phyloP scores from a whole-genome alignment of 1,139 yeast species.

The Candida frijolesensis region DNA sequence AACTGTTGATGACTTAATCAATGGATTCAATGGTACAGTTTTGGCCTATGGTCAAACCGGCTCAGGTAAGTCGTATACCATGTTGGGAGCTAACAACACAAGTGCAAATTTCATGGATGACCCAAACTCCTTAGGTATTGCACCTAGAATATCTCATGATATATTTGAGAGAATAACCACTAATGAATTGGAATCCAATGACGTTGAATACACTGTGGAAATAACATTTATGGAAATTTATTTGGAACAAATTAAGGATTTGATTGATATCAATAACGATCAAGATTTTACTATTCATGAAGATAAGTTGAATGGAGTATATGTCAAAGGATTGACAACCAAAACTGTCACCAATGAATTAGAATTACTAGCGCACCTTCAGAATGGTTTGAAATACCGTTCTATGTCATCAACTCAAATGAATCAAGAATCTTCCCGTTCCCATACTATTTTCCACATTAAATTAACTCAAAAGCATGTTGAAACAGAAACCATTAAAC shows the following conservation, averaged over 20 bases:
- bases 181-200: slow-evolving; percentile 39
- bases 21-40: slow-evolving; percentile 84
- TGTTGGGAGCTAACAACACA: slow-evolving; percentile 59
- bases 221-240: slow-evolving; percentile 83
- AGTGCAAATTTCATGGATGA: slow-evolving; percentile 8
- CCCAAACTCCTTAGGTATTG: slow-evolving; percentile 55
- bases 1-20: slow-evolving; percentile 67
- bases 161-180: slow-evolving; percentile 57
- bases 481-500: slow-evolving; percentile 58
- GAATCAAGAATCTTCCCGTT: slow-evolving; percentile 78
- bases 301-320: slow-evolving; percentile 64
- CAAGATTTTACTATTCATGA: slow-evolving; percentile 60
- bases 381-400: slow-evolving; percentile 57
- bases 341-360: slow-evolving; percentile 58
- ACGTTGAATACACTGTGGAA: slow-evolving; percentile 65
- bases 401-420: slow-evolving; percentile 66
- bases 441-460: slow-evolving; percentile 79
- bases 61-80: slow-evolving; percentile 82
- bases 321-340: slow-evolving; percentile 68
- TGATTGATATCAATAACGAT: slow-evolving; percentile 37
- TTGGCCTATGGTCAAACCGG: slow-evolving; percentile 91
- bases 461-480: slow-evolving; percentile 61
- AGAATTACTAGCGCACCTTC: slow-evolving; percentile 61
- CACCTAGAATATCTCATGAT: slow-evolving; percentile 72
- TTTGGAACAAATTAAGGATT: slow-evolving; percentile 74